These are phyloP conservation scores for Cyphellophora europaea DNA, from an alignment of 2,329 filamentous ascomycete species.

Conservation along the genomic window DNA sequence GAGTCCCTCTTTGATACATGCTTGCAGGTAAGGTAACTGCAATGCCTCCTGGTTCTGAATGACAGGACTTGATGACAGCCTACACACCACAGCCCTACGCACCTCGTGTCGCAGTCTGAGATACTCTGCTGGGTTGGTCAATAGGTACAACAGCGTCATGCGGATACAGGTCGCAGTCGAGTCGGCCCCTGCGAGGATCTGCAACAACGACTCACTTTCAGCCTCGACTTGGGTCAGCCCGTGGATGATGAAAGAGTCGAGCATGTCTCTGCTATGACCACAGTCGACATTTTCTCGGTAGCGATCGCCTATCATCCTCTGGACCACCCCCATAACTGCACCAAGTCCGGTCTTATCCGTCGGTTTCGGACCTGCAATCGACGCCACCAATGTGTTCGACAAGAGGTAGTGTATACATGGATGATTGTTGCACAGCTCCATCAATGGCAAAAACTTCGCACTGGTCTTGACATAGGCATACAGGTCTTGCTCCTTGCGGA, in stretches of 20 bases:
- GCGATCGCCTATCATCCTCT: slow-evolving; percentile 16
- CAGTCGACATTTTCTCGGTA: slow-evolving; percentile 9
- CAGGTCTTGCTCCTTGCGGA: slow-evolving; percentile 10
- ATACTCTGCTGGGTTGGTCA: slow-evolving; percentile 8
- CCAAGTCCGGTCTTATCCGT: slow-evolving; percentile 11
- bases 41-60: slow-evolving; percentile 4
- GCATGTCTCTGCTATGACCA: slow-evolving; percentile 19
- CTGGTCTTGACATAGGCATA: slow-evolving; percentile 8
- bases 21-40: slow-evolving; percentile 35
- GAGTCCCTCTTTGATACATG: slow-evolving; percentile 40
- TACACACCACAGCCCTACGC: neutral
- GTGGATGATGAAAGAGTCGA: slow-evolving; percentile 23
- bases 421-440: slow-evolving; percentile 1
- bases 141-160: slow-evolving; percentile 6
- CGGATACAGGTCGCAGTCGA: slow-evolving; percentile 8
- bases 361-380: slow-evolving; percentile 1
- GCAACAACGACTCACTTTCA: slow-evolving; percentile 11
- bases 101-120: slow-evolving; percentile 5
- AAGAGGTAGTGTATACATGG: neutral
- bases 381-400: neutral
- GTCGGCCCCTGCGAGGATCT: slow-evolving; percentile 11
- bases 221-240: slow-evolving; percentile 12
- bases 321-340: slow-evolving; percentile 12
- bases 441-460: neutral
- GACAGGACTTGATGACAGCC: slow-evolving; percentile 2